These are phyloP conservation scores for Cinnamomum chago DNA, from an alignment of 164 flowering plant genomes.

Conservation along the genomic window DNA sequence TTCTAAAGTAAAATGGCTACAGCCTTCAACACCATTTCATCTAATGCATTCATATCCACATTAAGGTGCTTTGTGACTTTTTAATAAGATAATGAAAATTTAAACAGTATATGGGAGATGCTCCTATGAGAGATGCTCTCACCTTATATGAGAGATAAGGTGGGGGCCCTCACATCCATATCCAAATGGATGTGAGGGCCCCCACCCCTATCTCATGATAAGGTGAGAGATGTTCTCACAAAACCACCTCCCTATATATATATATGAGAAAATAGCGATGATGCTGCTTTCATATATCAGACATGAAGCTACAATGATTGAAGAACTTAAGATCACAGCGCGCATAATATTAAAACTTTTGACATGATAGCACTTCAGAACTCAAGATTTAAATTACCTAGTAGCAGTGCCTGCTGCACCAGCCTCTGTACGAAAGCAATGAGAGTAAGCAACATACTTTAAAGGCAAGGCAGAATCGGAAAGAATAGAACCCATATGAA, in stretches of 20 bases:
- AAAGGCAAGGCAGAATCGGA: constrained; percentile 68
- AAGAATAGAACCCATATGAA: constrained; percentile 93
- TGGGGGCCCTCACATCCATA: no score
- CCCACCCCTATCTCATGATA: no score
- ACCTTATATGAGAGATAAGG: no score
- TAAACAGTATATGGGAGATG: background rate
- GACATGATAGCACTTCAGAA: background rate
- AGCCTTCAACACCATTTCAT: background rate
- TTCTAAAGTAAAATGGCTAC: background rate
- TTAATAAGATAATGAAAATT: background rate
- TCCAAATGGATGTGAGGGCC: no score
- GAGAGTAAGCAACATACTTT: constrained; percentile 86
- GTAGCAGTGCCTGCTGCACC: constrained; percentile 93
- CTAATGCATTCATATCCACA: background rate
- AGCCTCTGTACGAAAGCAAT: constrained; percentile 93
- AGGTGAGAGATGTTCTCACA: no score
- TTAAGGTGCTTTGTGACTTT: background rate
- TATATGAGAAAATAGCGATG: no score
- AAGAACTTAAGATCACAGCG: background rate
- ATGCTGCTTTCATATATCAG: background rate
- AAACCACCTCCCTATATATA: no score
- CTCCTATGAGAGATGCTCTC: no score
- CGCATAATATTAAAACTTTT: no score
- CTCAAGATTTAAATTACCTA: constrained; percentile 33
- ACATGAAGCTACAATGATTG: background rate